Evolutionary conservation across 768 basidiomycete genomes (phyloP).

Genomic region (Hericium erinaceus): DNA sequence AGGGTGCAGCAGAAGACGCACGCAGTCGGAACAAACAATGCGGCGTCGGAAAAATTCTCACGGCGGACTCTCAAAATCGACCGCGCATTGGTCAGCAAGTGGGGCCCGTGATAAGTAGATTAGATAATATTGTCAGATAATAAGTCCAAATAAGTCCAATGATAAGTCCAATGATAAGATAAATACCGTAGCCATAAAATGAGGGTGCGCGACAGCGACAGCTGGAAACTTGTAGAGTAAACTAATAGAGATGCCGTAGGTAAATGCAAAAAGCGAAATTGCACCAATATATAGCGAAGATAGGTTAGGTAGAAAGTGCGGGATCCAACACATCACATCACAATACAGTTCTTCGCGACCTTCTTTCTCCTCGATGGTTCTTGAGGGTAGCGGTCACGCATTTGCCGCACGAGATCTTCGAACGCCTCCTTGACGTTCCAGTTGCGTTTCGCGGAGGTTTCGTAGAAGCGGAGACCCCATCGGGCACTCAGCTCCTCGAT

Average conservation of each 20-base stretch:
- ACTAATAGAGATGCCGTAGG: neutral
- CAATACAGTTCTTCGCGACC: constrained; percentile 23
- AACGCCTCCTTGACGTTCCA: constrained; percentile 78
- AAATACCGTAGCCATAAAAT: too few relatives aligned
- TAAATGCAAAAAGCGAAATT: too few relatives aligned
- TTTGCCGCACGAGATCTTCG: constrained; percentile 65
- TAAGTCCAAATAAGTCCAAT: too few relatives aligned
- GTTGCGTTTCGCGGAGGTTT: constrained; percentile 81
- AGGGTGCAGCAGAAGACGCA: constrained; percentile 15
- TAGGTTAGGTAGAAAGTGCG: neutral
- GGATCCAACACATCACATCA: constrained; percentile 26
- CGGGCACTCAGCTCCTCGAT: constrained; percentile 55
- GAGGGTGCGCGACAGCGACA: neutral
- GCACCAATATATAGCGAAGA: neutral
- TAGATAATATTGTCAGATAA: neutral
- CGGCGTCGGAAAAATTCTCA: constrained; percentile 5
- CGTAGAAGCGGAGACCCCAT: constrained; percentile 74
- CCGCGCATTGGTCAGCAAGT: neutral
- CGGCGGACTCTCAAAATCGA: neutral
- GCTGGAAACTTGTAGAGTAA: neutral
- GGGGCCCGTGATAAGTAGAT: neutral
- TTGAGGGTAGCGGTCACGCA: constrained; percentile 56
- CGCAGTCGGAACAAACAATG: neutral
- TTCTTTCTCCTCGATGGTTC: constrained; percentile 28
- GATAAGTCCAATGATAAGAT: too few relatives aligned